These are phyloP conservation scores for Kodamaea hsintzibuensis DNA, from an alignment of 805 yeast species.

Conservation along the genomic window DNA sequence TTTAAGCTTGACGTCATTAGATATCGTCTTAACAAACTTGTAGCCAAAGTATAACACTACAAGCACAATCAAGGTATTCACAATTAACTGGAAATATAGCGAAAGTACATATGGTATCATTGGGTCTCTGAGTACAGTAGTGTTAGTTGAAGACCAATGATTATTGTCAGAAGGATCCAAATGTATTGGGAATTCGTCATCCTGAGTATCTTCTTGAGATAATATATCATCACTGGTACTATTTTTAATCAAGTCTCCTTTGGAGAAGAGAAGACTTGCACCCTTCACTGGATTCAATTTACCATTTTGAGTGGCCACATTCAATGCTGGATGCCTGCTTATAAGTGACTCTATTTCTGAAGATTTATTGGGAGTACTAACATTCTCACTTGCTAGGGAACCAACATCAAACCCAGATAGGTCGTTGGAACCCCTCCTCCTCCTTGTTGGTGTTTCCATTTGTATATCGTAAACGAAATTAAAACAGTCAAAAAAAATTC, in stretches of 20 bases:
- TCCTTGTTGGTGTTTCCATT: constrained; percentile 10
- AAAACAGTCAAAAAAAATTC: background rate
- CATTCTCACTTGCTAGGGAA: constrained; percentile 6
- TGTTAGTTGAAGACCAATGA: background rate
- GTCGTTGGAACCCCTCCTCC: background rate
- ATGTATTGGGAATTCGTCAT: background rate
- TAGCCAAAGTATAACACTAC: constrained; percentile 52
- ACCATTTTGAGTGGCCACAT: constrained; percentile 15
- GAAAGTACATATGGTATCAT: constrained; percentile 57
- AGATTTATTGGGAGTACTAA: constrained; percentile 8
- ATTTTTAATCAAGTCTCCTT: background rate
- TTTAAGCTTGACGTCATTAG: constrained; percentile 69
- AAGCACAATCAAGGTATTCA: constrained; percentile 55
- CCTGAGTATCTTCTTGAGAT: background rate
- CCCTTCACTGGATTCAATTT: constrained; percentile 12
- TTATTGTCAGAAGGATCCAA: background rate
- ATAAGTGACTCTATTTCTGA: constrained; percentile 1
- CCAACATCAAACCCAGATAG: constrained; percentile 5
- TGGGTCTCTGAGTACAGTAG: constrained; percentile 33
- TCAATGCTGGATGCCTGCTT: constrained; percentile 19
- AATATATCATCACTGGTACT: background rate
- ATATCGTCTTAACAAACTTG: constrained; percentile 55
- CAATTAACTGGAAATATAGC: constrained; percentile 61
- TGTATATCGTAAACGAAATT: background rate
- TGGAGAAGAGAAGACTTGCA: constrained; percentile 10